Conservation (phyloP, 805 yeast genomes). For the Candida schatavii region DNA sequence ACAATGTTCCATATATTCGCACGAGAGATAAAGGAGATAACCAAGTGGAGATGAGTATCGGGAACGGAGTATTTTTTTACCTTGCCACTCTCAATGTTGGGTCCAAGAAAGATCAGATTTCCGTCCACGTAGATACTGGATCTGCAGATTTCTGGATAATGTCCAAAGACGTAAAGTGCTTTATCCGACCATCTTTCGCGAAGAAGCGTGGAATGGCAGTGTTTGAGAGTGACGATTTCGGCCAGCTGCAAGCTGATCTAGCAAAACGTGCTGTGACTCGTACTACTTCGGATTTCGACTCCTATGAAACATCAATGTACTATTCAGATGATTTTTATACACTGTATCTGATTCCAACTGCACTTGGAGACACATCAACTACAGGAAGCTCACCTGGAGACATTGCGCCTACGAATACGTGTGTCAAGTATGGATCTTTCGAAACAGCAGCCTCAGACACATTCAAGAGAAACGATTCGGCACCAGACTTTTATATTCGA, state of each 20-base stretch:
- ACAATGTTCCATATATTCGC: background rate
- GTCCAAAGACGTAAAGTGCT: conserved; percentile 27
- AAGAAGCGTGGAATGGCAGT: background rate
- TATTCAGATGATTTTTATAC: conserved; percentile 22
- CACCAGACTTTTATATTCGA: conserved; percentile 36
- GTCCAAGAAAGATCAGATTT: conserved; percentile 21
- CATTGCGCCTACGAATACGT: conserved; percentile 24
- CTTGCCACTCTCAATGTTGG: conserved; percentile 27
- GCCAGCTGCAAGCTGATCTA: too few relatives aligned
- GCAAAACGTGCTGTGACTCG: background rate
- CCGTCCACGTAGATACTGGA: conserved; percentile 40
- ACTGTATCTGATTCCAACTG: conserved; percentile 12
- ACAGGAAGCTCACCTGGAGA: conserved; percentile 6
- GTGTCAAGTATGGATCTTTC: conserved; percentile 49
- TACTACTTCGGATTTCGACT: background rate
- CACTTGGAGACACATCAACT: background rate
- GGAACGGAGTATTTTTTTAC: conserved; percentile 27
- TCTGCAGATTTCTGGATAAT: conserved; percentile 44
- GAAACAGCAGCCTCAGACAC: conserved; percentile 37
- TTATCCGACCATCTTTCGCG: background rate
- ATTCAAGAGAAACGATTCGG: conserved; percentile 40
- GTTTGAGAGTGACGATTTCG: too few relatives aligned
- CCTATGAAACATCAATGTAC: conserved; percentile 19
- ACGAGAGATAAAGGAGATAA: conserved; percentile 8
- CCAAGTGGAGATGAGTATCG: conserved; percentile 14